Evolutionary conservation across 2,329 filamentous ascomycete genomes (phyloP).

Genomic region (Penicillium corylophilum): DNA sequence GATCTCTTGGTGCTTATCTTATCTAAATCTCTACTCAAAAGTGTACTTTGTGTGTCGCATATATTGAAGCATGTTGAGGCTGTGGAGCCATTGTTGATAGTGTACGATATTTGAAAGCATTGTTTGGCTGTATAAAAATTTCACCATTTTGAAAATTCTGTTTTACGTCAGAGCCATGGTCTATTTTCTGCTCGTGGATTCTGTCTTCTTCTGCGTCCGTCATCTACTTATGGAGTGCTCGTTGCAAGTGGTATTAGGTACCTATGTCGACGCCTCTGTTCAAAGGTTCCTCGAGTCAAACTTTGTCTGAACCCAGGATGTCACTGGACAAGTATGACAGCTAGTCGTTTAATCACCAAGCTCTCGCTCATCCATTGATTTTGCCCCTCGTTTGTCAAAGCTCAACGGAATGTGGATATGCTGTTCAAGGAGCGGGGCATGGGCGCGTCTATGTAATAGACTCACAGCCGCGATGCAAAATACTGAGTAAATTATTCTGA

Average conservation of each 20-base stretch:
- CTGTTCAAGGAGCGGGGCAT: not conserved
- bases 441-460: not conserved
- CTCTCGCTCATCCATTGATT: not conserved
- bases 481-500: too few relatives aligned
- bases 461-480: too few relatives aligned
- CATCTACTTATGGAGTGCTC: not conserved
- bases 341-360: too few relatives aligned
- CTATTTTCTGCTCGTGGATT: not conserved
- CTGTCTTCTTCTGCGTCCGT: not conserved
- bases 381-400: not conserved
- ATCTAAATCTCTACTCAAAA: not conserved
- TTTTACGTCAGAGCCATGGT: not conserved
- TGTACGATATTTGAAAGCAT: slow-evolving; percentile 1
- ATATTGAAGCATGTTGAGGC: not conserved
- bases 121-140: not conserved
- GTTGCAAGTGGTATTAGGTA: not conserved
- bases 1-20: slow-evolving; percentile 17
- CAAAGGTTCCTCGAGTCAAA: not conserved
- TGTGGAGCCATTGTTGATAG: not conserved
- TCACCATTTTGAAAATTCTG: not conserved
- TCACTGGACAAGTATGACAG: not conserved
- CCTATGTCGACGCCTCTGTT: not conserved
- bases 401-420: not conserved
- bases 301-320: not conserved
- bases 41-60: not conserved